A percentile compares a stretch with the other conserved stretches of the same genome.
Evolutionary conservation across 768 basidiomycete species (phyloP).

Genomic region (Phanerodontia chrysosporium): DNA sequence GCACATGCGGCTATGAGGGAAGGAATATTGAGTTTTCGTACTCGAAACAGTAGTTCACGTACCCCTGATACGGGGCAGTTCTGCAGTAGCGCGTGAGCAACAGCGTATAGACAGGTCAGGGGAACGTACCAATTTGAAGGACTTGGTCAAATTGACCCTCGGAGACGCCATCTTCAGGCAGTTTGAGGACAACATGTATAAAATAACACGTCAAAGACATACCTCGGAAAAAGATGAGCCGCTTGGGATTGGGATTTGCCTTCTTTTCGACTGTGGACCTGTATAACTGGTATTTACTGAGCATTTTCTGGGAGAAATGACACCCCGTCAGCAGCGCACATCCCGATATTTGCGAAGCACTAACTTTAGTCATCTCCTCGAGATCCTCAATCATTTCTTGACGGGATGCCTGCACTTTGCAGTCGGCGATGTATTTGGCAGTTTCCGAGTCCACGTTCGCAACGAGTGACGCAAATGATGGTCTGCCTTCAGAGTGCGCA

Average conservation of each 20-base stretch:
- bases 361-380: slow-evolving; percentile 59
- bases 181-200: not conserved
- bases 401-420: slow-evolving; percentile 61
- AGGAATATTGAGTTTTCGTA: too few relatives aligned
- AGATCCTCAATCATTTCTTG: slow-evolving; percentile 78
- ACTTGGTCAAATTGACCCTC: slow-evolving; percentile 47
- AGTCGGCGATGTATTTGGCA: slow-evolving; percentile 65
- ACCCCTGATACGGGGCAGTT: slow-evolving; percentile 3
- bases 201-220: not conserved
- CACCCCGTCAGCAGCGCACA: not conserved
- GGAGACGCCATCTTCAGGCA: slow-evolving; percentile 44
- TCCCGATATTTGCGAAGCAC: slow-evolving; percentile 5
- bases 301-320: slow-evolving; percentile 37
- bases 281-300: slow-evolving; percentile 57
- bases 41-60: not conserved
- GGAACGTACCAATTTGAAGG: slow-evolving; percentile 48
- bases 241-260: slow-evolving; percentile 46
- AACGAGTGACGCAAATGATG: slow-evolving; percentile 79
- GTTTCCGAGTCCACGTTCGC: slow-evolving; percentile 74
- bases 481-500: slow-evolving; percentile 72
- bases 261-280: slow-evolving; percentile 50
- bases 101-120: not conserved
- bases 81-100: not conserved
- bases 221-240: slow-evolving; percentile 75
- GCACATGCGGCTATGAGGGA: slow-evolving; percentile 62